Conservation (phyloP, 805 yeast species). For the Metschnikowia aberdeeniae region DNA sequence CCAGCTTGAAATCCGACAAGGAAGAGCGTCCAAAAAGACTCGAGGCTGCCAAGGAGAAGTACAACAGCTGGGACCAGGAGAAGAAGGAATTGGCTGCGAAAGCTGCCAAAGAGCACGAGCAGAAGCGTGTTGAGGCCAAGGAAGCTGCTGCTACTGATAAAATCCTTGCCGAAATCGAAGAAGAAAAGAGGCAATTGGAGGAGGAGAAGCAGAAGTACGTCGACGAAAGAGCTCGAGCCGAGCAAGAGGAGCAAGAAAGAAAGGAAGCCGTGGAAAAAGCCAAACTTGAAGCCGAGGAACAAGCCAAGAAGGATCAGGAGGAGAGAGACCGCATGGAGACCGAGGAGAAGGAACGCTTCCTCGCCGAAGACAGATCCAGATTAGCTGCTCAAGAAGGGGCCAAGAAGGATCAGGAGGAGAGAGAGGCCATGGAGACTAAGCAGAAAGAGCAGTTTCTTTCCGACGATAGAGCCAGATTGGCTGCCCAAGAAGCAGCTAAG, state of each 20-base stretch:
- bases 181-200: conserved; percentile 12
- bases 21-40: conserved; percentile 34
- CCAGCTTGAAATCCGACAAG: conserved; percentile 35
- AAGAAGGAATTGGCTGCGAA: conserved; percentile 36
- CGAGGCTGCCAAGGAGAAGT: conserved; percentile 39
- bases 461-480: conserved; percentile 5
- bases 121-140: conserved; percentile 29
- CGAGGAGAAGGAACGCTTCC: conserved; percentile 10
- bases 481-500: conserved; percentile 4
- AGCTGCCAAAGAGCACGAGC: conserved; percentile 23
- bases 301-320: conserved; percentile 24
- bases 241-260: conserved; percentile 13
- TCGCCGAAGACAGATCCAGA: conserved; percentile 11
- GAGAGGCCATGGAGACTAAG: conserved; percentile 12
- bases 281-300: conserved; percentile 11
- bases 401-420: conserved; percentile 13
- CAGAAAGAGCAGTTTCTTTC: conserved; percentile 12
- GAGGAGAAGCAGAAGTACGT: conserved; percentile 14
- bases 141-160: conserved; percentile 27
- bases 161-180: conserved; percentile 14
- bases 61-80: conserved; percentile 43
- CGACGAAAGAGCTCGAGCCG: conserved; percentile 14
- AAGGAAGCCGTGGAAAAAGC: conserved; percentile 12
- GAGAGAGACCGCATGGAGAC: conserved; percentile 22
- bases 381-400: conserved; percentile 26